phyloP scores from a whole-genome alignment of 176 grass and related monocot species.

The Triticum timopheevii region DNA sequence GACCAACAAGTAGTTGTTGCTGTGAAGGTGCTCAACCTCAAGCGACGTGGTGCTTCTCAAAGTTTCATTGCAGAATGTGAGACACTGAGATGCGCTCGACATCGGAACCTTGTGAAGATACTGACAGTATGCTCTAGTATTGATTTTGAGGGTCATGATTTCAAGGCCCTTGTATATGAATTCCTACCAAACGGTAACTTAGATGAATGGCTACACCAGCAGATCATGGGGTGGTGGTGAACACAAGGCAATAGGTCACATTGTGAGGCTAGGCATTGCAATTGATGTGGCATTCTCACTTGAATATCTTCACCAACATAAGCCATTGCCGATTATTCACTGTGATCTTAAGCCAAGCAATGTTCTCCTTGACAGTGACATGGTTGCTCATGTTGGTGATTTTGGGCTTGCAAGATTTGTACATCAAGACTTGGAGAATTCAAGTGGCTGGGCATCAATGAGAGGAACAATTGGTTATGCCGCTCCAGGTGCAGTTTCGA shows the following conservation, averaged over 20 bases:
- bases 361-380: slow-evolving; percentile 17
- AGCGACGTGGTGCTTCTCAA: not conserved
- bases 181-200: not conserved
- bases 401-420: slow-evolving; percentile 19
- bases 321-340: slow-evolving; percentile 12
- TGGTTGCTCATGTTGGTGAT: slow-evolving; percentile 20
- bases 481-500: not conserved
- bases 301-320: slow-evolving; percentile 25
- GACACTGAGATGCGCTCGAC: not conserved
- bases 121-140: slow-evolving; percentile 10
- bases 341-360: slow-evolving; percentile 28
- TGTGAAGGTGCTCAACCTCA: slow-evolving; percentile 17
- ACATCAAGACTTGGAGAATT: not conserved
- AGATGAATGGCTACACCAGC: not conserved
- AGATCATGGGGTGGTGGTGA: not conserved
- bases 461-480: not conserved
- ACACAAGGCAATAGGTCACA: not conserved
- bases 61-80: slow-evolving; percentile 1
- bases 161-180: slow-evolving; percentile 14
- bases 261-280: not conserved
- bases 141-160: not conserved
- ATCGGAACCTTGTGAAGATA: slow-evolving; percentile 22
- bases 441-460: slow-evolving; percentile 14
- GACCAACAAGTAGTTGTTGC: not conserved
- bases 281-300: not conserved